A percentile compares a stretch with the other conserved stretches of the same genome.
phyloP scores from a whole-genome alignment of 306 rosid genomes.

The Trichosanthes truncata region DNA sequence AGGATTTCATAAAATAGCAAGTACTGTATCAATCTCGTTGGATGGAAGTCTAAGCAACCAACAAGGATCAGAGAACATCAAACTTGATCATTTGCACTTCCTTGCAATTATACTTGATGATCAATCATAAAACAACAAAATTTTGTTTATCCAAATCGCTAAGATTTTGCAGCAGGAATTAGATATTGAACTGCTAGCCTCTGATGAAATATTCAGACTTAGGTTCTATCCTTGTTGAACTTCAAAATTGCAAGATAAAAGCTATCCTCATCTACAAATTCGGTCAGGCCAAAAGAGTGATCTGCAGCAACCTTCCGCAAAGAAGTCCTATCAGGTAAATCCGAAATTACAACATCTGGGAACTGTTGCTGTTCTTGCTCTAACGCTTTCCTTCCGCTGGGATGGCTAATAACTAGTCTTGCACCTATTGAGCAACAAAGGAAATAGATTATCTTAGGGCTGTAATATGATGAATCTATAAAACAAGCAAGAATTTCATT shows the following conservation, averaged over 20 bases:
- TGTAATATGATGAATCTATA: background rate
- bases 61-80: background rate
- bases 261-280: constrained; percentile 53
- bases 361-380: constrained; percentile 42
- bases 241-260: constrained; percentile 66
- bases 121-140: background rate
- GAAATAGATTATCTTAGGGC: constrained; percentile 1
- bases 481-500: background rate
- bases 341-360: constrained; percentile 53
- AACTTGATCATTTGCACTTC: background rate
- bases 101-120: background rate
- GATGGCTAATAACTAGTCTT: constrained; percentile 77
- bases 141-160: constrained; percentile 1
- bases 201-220: background rate
- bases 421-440: constrained; percentile 41
- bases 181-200: background rate
- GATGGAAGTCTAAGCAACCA: background rate
- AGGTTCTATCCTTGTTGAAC: constrained; percentile 13
- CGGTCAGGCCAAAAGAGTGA: constrained; percentile 44
- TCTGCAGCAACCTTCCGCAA: constrained; percentile 49
- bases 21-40: background rate
- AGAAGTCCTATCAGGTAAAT: constrained; percentile 51
- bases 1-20: constrained; percentile 4
- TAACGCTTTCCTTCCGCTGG: constrained; percentile 60
- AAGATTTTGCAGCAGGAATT: background rate